Evolutionary conservation across 208 protist genomes (phyloP), one percentile per base, ranked within the genome.

Genomic region (Zelonia costaricensis): DNA sequence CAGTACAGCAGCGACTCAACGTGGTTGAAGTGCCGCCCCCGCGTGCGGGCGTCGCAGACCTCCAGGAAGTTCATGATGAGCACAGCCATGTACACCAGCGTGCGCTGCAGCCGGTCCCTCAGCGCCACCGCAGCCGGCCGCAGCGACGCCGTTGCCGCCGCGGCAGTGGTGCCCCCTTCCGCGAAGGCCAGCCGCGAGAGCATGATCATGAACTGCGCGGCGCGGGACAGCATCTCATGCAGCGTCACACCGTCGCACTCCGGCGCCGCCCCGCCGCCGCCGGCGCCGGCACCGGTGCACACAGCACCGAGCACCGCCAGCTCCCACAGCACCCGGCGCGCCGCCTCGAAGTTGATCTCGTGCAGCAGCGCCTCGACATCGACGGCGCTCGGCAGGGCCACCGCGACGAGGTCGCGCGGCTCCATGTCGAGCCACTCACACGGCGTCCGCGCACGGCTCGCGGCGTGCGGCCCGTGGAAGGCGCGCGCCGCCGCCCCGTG

Each of bases 1-100:
- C 77, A 76, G 59, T 58, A 75, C 15, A 84, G 61, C 5, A 80
- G 53, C 10, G 70, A 69, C 48, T 74, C 54, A 4, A 69, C 49
- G 25, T 65, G 38, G 59, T 39, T 31, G 40, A 60, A 45, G 28
- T 71, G 63, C 38, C 57, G 44, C 16, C 64, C 44, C 1, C 60
- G 46, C 33, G 44, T 69, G 25, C 67, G 60, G 28, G 39, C 55
- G 43, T 80, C 58, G 52, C 35, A 57, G 56, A 48, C 39, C 45
- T 66, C 62, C n/a, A 72, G 51, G 30, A 75, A 58, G 35, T 62
- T 62, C 63, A 78, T 64, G 23, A 83, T 46, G 25, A 78, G 61
- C 15, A 71, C 47, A 1, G 68, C 56, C 39, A 76, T 73, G 51
- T 83, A 68, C 51, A 70, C 58, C 1, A 81, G 52, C 3, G 38